Conservation (phyloP, 495 filamentous ascomycete species). For the Lasiosphaeria miniovina region DNA sequence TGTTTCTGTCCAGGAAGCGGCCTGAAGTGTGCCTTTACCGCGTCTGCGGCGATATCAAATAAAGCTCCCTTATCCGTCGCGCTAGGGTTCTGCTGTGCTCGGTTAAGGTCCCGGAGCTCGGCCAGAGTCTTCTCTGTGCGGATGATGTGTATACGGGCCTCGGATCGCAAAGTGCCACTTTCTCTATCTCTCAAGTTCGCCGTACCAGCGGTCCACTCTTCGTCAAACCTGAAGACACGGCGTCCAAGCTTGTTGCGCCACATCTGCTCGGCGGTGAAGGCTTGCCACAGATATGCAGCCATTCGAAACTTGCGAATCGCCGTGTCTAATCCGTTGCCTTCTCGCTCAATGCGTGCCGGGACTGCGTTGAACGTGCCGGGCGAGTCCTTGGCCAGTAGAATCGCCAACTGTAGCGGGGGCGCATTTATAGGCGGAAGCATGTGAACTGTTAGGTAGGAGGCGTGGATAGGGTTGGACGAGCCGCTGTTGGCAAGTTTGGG, state of each 20-base stretch:
- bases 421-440: constrained; percentile 73
- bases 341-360: constrained; percentile 67
- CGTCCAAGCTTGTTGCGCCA: constrained; percentile 79
- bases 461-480: constrained; percentile 66
- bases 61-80: constrained; percentile 68
- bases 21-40: constrained; percentile 71
- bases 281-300: constrained; percentile 93
- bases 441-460: constrained; percentile 74
- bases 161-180: constrained; percentile 72
- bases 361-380: constrained; percentile 81
- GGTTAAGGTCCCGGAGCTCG: constrained; percentile 73
- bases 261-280: constrained; percentile 94
- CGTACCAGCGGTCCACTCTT: constrained; percentile 84
- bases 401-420: constrained; percentile 80
- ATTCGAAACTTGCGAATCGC: constrained; percentile 85
- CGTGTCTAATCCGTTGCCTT: constrained; percentile 75
- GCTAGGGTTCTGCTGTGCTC: constrained; percentile 73
- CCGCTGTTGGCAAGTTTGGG: constrained; percentile 73
- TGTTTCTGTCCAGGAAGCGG: constrained; percentile 71
- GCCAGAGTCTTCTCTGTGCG: constrained; percentile 77
- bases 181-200: constrained; percentile 68
- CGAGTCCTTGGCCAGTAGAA: constrained; percentile 82
- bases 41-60: constrained; percentile 70
- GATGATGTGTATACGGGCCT: constrained; percentile 83
- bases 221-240: constrained; percentile 82